Percentiles rank a stretch among this genome's conserved stretches.
Evolutionary conservation across 2,329 filamentous ascomycete species (phyloP).

Genomic region (Neoscytalidium dimidiatum): DNA sequence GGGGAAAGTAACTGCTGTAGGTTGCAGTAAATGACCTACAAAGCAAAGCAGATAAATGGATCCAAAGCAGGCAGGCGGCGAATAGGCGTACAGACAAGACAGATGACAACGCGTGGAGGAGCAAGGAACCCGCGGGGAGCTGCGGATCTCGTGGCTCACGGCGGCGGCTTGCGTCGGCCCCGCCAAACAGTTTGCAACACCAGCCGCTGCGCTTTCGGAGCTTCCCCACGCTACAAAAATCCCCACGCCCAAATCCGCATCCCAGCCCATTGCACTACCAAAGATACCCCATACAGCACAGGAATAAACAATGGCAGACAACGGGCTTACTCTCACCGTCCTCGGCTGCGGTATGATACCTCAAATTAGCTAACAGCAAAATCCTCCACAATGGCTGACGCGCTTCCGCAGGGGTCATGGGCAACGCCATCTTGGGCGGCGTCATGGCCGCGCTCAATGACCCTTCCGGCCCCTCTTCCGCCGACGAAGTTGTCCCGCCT

Average conservation of each 20-base stretch:
- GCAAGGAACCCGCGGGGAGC: not conserved
- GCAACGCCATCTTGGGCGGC: conserved; percentile 79
- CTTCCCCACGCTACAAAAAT: not conserved
- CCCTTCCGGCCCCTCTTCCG: conserved; percentile 39
- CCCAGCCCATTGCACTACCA: not conserved
- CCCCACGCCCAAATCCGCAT: not conserved
- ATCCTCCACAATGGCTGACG: too few relatives aligned
- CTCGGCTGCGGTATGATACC: conserved; percentile 82
- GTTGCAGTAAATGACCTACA: too few relatives aligned
- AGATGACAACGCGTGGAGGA: not conserved
- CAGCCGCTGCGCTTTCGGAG: conserved; percentile 8
- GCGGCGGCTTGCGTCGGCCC: conserved; percentile 18
- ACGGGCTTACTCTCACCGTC: conserved; percentile 70
- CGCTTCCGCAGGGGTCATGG: conserved; percentile 68
- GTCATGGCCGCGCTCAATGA: conserved; percentile 70
- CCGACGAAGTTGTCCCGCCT: conserved; percentile 46
- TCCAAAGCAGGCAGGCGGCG: not conserved
- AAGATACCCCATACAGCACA: not conserved
- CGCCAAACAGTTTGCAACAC: not conserved
- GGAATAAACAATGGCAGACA: conserved; percentile 22
- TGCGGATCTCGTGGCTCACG: not conserved
- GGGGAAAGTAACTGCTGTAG: too few relatives aligned
- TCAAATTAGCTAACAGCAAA: conserved; percentile 8
- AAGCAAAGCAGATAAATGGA: too few relatives aligned
- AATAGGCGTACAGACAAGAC: not conserved